Evolutionary conservation across 2,329 filamentous ascomycete species (phyloP), one percentile per base, ranked within the genome.

Genomic region (Fusarium sp.): DNA sequence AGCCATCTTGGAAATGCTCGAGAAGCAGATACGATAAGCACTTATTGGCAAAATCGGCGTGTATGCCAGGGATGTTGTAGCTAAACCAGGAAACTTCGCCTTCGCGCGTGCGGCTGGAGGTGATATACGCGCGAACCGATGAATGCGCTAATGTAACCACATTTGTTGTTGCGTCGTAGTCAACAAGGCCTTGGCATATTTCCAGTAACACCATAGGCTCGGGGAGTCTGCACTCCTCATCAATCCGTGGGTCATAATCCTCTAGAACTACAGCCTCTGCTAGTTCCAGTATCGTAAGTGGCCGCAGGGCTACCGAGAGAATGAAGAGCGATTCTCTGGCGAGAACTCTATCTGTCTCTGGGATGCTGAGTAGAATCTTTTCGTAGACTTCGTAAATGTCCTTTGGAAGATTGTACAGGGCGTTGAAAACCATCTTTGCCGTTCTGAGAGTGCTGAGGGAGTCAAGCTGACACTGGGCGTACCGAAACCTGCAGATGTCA

Each of bases 151-250:
- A 9, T 10, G 20, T 50, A 10, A 35, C 29, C 20, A 50, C n/a
- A 5, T 2, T 2, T 35, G 46, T 35, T 25, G 15, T n/a, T 25
- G n/a, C 15, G 0, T 50, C 46, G 15, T 25, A 50, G 3, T 50
- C 31, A 3, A 50, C 11, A 4, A 35, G 46, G 3, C 46, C 46
- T 50, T 50, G 31, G 0, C 46, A 50, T 4, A 35, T 35, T 10
- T 50, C 46, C 0, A 35, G n/a, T 2, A 50, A 25, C 0, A 25
- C 29, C 31, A 35, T 50, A 0, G 31, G 46, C 4, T 35, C 46
- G 0, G 46, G 29, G 0, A 50, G 11, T 25, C 46, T 35, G 8
- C 7, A 50, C n/a, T 50, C 31, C 0, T 50, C 29, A 0, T 35
- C 31, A 15, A 50, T 35, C 2, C 15, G 14, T 4, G 46, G 0